A percentile compares a stretch with the other conserved stretches of the same genome.
phyloP scores from a whole-genome alignment of 805 yeast species.

The Schwanniomyces pseudopolymorphus region DNA sequence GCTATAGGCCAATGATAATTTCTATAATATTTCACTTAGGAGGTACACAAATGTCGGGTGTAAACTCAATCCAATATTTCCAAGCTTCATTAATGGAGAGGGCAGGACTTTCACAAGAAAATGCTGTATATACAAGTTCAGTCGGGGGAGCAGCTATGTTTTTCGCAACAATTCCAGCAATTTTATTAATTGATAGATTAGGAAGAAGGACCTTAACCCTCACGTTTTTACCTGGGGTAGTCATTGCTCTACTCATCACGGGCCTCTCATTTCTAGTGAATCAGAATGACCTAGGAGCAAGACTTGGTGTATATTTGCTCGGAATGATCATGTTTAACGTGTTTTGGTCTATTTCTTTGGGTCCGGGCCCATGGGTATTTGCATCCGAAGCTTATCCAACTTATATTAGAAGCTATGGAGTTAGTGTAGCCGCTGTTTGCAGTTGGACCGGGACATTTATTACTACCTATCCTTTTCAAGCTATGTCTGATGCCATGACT shows the following conservation, averaged over 20 bases:
- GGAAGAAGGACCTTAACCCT: constrained; percentile 31
- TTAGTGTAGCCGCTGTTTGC: neutral
- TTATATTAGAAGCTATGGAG: neutral
- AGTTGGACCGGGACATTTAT: neutral
- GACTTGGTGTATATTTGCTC: neutral
- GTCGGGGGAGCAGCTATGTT: neutral
- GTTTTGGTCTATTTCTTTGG: neutral
- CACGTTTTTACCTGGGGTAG: neutral
- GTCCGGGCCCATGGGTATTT: neutral
- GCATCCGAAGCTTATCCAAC: neutral
- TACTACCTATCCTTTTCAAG: neutral
- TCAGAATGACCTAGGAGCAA: neutral
- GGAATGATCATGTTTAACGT: neutral
- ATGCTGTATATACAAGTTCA: neutral
- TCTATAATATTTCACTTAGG: neutral
- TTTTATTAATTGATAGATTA: constrained; percentile 31
- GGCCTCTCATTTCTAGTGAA: neutral
- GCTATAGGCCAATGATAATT: neutral
- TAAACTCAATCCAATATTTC: neutral
- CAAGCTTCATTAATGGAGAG: neutral
- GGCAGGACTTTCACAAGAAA: neutral
- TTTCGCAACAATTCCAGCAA: constrained; percentile 26
- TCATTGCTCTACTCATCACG: neutral
- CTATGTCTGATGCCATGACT: neutral
- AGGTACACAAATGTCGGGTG: neutral